Conservation (phyloP, 768 basidiomycete species). For the Hydnum rufescens region DNA sequence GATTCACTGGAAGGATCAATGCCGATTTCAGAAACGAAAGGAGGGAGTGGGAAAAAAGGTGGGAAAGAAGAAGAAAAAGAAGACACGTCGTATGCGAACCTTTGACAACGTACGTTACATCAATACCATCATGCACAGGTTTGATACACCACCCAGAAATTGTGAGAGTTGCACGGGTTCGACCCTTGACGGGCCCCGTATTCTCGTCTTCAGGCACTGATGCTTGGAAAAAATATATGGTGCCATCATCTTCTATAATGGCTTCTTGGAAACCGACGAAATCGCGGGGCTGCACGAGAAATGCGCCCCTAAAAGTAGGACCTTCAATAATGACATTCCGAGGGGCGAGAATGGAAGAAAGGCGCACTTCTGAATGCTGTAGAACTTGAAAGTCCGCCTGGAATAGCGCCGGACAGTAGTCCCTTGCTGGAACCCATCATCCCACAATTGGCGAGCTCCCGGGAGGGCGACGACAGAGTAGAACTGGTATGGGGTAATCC, state of each 20-base stretch:
- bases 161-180: constrained; percentile 9
- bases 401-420: constrained; percentile 1
- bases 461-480: constrained; percentile 9
- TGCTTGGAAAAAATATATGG: constrained; percentile 8
- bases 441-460: constrained; percentile 5
- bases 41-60: neutral
- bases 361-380: constrained; percentile 8
- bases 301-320: constrained; percentile 5
- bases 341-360: neutral
- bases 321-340: neutral
- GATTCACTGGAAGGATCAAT: constrained; percentile 8
- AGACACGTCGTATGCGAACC: neutral
- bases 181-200: constrained; percentile 7
- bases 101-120: constrained; percentile 9
- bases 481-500: constrained; percentile 8
- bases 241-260: constrained; percentile 7
- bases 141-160: constrained; percentile 7
- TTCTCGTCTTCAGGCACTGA: constrained; percentile 8
- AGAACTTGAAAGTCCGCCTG: constrained; percentile 4
- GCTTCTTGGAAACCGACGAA: constrained; percentile 9
- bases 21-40: neutral
- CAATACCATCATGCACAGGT: neutral
- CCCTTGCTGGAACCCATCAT: constrained; percentile 1
- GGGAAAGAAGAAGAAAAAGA: neutral
- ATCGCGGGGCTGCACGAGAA: constrained; percentile 9